phyloP scores from a whole-genome alignment of 345 rosid genomes.

The Erodium maritimum region DNA sequence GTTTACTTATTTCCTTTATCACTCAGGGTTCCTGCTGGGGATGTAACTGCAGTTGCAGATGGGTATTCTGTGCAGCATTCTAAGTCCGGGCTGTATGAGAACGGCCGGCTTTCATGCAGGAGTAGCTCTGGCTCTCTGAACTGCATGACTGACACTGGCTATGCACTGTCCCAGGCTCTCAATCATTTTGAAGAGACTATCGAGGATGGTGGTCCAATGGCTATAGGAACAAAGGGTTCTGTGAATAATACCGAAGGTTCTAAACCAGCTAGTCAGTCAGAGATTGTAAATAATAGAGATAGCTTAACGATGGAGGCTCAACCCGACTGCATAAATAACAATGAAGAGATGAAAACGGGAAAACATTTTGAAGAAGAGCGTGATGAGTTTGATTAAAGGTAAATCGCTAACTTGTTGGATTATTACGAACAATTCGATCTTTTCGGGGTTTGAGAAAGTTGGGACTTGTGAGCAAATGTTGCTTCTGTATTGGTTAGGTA shows the following conservation, averaged over 20 bases:
- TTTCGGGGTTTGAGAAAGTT: no score
- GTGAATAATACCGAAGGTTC: slow-evolving; percentile 32
- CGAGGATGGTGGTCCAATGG: slow-evolving; percentile 22
- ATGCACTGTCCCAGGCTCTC: slow-evolving; percentile 15
- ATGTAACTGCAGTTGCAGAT: no score
- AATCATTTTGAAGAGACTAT: slow-evolving; percentile 20
- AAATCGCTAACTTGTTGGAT: no score
- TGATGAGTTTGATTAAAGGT: slow-evolving; percentile 49
- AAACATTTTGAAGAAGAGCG: slow-evolving; percentile 48
- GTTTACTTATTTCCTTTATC: no score
- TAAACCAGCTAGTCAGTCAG: slow-evolving; percentile 18
- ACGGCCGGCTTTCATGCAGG: slow-evolving; percentile 19
- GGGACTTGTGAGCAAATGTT: no score
- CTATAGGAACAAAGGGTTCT: slow-evolving; percentile 24
- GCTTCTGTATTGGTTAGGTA: no score
- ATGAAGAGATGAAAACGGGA: slow-evolving; percentile 33
- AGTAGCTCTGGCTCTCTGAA: slow-evolving; percentile 32
- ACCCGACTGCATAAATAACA: slow-evolving; percentile 40
- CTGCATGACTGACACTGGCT: slow-evolving; percentile 14
- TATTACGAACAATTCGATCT: no score
- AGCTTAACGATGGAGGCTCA: slow-evolving; percentile 37
- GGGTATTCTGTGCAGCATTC: no score
- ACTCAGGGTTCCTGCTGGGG: slow-evolving; percentile 24
- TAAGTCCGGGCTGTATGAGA: slow-evolving; percentile 24
- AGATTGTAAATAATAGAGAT: slow-evolving; percentile 49